Evolutionary conservation across 345 rosid genomes (phyloP), one percentile per base, ranked within the genome.

Genomic region (Gossypium ekmanianum): DNA sequence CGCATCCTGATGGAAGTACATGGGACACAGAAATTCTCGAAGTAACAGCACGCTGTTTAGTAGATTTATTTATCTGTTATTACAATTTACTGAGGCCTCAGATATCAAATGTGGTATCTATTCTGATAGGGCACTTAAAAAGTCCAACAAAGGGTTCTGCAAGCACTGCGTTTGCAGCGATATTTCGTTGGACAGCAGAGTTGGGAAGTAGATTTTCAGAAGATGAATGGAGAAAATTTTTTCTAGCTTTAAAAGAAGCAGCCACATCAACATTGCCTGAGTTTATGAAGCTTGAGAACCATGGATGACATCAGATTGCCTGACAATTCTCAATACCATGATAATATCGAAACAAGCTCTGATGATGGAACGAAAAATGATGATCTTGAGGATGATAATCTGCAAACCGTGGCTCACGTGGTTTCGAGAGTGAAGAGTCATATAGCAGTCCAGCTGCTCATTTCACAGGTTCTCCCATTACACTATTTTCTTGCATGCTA

Each of bases 1-100:
- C 85, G 22, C 88, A 68, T 70, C 75, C 74, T 27, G 91, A 85
- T 73, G 89, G 83, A 82, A 79, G 80, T 78, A 71, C 84, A 55
- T 90, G 93, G 97, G 97, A 92, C 82, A 73, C 91, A 81, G 97
- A 92, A 81, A 92, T 92, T 69, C 84, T 91, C 50, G 78, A 92
- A 34, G 80, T 85, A 73, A 97, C 94, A 27, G 82, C 89, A 34
- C 87, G 88, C 76, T 88, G 88, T 87, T 87, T 94, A 29, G 94
- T 92, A 61, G 95, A 92, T 78, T 78, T 94, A 70, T 88, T 88
- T 85, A 83, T 88, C 68, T 76, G 83, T 26, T 88, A 82, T 83
- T 91, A 88, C 67, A 77, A 79, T 71, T 85, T 85, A 41, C 81
- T 86, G 50, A 85, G 94, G 88, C 79, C 87, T 77, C 94, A 91